Base-by-base conservation (phyloP, 495 filamentous ascomycete species). In the Tuber magnatum region DNA sequence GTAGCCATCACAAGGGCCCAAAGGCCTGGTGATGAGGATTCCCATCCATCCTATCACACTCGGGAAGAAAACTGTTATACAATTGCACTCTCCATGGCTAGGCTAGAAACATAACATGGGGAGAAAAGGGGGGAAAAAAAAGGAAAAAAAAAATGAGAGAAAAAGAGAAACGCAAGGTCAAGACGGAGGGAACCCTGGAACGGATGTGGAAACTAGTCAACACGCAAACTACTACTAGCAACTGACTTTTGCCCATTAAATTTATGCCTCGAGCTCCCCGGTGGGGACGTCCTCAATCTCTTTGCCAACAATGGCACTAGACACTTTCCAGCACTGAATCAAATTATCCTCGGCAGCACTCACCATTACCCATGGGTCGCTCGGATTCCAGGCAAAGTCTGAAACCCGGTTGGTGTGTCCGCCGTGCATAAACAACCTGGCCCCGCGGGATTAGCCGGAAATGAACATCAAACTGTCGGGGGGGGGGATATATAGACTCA, bases 361-460 rank as follows among this genome's bases (percentile, higher is more conserved):
- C 81, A 92, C 93, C 73, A 98, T 90, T 42, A 97, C 89, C 96
- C 96, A 99, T 20, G 94, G 94, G 80, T 97, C 92, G 80, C 94
- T 97, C 75, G 90, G 88, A 83, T 98, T 99, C 94, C 94, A 99
- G 86, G 91, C 93, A 80, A 99, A 98, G 84, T 99, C 96, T 16
- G 92, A 92, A 61, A 99, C 90, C 73, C 94, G 91, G 83, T 97
- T 97, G 24, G 94, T 99, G 85, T 98, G 96, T 38, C 96, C 96
- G 75, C 95, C 96, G 80, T 99, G 96, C 95, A 99, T 99, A 83
- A 99, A 99, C 22, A 97, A 85, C 69, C 92, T 93, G 77, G 69
- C 48, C 18, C 39, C 39, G 39, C 7, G 35, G 61, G 22, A 80
- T 72, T 83, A 81, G 85, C 82, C 68, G 73, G 76, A 41, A 74